These are phyloP conservation scores for Yamadazyma triangularis DNA, from an alignment of 1,139 yeast species.

Conservation along the genomic window DNA sequence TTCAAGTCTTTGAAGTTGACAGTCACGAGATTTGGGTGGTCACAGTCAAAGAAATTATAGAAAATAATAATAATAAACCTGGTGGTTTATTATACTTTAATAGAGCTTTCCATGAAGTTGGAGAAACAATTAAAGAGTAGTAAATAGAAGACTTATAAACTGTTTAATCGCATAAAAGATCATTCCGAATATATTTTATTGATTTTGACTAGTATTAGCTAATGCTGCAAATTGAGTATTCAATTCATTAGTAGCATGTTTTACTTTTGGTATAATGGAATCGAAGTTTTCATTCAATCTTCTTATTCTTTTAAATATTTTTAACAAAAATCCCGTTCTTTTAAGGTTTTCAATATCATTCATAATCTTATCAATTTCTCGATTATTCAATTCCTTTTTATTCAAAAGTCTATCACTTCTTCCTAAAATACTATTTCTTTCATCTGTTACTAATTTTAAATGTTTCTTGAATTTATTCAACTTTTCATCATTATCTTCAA, in stretches of 20 bases:
- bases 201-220: neutral
- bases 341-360: conserved; percentile 26
- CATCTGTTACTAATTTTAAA: conserved; percentile 21
- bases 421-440: conserved; percentile 15
- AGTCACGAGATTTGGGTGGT: conserved; percentile 91
- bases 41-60: conserved; percentile 49
- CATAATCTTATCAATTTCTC: conserved; percentile 12
- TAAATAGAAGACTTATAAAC: neutral
- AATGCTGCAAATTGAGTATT: conserved; percentile 6
- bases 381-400: conserved; percentile 15
- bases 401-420: conserved; percentile 25
- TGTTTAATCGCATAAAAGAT: no score
- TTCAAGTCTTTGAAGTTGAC: conserved; percentile 53
- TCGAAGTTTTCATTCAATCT: conserved; percentile 36
- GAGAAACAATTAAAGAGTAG: conserved; percentile 18
- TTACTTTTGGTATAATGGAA: conserved; percentile 31
- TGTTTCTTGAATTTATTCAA: conserved; percentile 18
- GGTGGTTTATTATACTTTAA: conserved; percentile 69
- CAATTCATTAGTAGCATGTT: conserved; percentile 16
- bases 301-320: conserved; percentile 25
- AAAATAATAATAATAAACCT: conserved; percentile 16
- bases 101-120: conserved; percentile 57
- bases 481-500: conserved; percentile 22
- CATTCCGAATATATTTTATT: neutral
- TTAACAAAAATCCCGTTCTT: conserved; percentile 17